phyloP scores from a whole-genome alignment of 805 yeast species.

The Clavispora vitiphila region DNA sequence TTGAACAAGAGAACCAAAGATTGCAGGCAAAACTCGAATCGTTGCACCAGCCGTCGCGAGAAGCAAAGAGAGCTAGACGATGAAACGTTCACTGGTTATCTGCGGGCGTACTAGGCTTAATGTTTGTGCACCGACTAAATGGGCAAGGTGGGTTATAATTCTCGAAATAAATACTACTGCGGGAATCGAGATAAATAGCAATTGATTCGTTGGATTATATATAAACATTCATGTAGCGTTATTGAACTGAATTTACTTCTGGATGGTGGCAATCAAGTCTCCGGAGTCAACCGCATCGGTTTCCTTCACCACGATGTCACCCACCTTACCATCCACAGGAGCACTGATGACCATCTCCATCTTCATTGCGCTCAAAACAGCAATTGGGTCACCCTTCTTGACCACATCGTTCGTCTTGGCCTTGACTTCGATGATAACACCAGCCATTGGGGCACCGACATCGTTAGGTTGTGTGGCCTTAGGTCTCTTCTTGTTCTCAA shows the following conservation, averaged over 20 bases:
- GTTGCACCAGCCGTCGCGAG: not conserved
- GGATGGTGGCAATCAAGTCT: slow-evolving; percentile 59
- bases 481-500: slow-evolving; percentile 80
- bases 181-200: too few relatives aligned
- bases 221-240: not conserved
- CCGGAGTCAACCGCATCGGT: slow-evolving; percentile 96
- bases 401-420: slow-evolving; percentile 83
- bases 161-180: too few relatives aligned
- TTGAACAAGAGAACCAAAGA: slow-evolving; percentile 24
- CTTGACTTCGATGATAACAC: slow-evolving; percentile 93
- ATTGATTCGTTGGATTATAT: too few relatives aligned
- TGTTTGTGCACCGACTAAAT: too few relatives aligned
- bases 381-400: slow-evolving; percentile 93
- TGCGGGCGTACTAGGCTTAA: too few relatives aligned
- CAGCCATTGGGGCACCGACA: slow-evolving; percentile 99
- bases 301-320: slow-evolving; percentile 71
- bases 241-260: slow-evolving; percentile 12
- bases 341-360: slow-evolving; percentile 99
- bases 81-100: too few relatives aligned
- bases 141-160: too few relatives aligned
- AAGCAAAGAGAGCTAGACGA: not conserved
- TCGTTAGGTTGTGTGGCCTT: slow-evolving; percentile 93
- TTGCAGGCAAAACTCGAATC: slow-evolving; percentile 17
- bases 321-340: slow-evolving; percentile 79
- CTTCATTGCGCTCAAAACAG: slow-evolving; percentile 96